These are phyloP conservation scores for Sphagnum contortum DNA, from an alignment of 225 moss, liverwort and hornwort species.

Conservation along the genomic window DNA sequence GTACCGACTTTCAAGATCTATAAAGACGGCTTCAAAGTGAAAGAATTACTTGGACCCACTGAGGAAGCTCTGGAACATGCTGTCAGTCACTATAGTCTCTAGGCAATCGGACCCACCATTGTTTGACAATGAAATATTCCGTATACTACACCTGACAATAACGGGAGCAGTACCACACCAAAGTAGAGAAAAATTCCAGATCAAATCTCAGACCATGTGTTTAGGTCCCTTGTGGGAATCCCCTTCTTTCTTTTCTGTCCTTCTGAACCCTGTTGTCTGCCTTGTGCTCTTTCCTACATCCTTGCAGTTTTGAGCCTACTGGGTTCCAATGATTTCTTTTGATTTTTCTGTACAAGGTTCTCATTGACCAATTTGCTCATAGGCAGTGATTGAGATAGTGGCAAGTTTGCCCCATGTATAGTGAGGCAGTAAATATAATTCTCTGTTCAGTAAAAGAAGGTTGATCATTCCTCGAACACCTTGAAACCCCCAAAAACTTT, in stretches of 20 bases:
- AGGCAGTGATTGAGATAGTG: no score
- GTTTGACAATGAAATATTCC: constrained; percentile 34
- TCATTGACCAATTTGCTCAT: no score
- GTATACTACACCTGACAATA: constrained; percentile 26
- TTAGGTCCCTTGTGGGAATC: constrained; percentile 9
- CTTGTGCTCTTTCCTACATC: constrained; percentile 26
- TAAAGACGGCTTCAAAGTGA: constrained; percentile 78
- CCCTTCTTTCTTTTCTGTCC: constrained; percentile 16
- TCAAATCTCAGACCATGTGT: constrained; percentile 21
- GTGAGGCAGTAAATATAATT: no score
- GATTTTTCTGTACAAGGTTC: no score
- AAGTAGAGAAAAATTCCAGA: constrained; percentile 15
- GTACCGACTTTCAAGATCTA: constrained; percentile 93
- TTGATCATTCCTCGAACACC: no score
- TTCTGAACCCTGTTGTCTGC: constrained; percentile 26
- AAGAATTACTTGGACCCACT: constrained; percentile 70
- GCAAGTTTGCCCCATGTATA: no score
- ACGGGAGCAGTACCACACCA: constrained; percentile 21
- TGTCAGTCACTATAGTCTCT: constrained; percentile 58
- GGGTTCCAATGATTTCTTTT: no score
- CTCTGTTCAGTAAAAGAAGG: no score
- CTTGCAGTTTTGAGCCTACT: no score
- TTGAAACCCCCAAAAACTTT: no score
- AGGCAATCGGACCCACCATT: constrained; percentile 29
- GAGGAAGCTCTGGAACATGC: constrained; percentile 60